phyloP scores from a whole-genome alignment of 371 early-diverging fungal genomes.

The Mortierella sp. region DNA sequence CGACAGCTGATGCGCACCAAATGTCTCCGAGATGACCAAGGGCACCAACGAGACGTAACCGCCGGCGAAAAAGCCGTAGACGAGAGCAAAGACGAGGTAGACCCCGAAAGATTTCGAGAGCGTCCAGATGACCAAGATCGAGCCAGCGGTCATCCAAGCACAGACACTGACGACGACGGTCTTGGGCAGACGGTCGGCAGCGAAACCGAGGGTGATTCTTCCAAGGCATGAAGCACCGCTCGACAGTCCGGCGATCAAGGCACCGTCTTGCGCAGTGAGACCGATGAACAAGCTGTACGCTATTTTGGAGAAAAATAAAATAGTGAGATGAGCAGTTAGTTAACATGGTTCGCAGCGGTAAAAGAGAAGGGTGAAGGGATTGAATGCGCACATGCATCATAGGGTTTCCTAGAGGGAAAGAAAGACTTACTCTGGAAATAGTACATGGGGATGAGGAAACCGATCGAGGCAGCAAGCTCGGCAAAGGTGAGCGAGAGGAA shows the following conservation, averaged over 20 bases:
- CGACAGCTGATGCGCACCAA: slow-evolving; percentile 61
- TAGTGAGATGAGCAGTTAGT: not conserved
- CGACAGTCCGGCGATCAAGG: slow-evolving; percentile 65
- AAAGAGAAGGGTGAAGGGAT: not conserved
- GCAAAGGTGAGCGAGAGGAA: slow-evolving; percentile 52
- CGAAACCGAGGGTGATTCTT: slow-evolving; percentile 64
- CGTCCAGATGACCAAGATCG: slow-evolving; percentile 72
- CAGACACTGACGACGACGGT: slow-evolving; percentile 60
- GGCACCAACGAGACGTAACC: slow-evolving; percentile 66
- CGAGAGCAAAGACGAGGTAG: slow-evolving; percentile 65
- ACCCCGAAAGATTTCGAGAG: slow-evolving; percentile 63
- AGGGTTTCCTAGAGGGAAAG: slow-evolving; percentile 6
- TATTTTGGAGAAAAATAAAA: slow-evolving; percentile 4
- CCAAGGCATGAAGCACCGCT: slow-evolving; percentile 70
- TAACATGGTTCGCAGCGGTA: not conserved
- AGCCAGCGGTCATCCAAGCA: slow-evolving; percentile 62
- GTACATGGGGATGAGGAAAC: slow-evolving; percentile 61
- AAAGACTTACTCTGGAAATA: slow-evolving; percentile 60
- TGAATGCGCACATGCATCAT: not conserved
- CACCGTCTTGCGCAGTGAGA: slow-evolving; percentile 60
- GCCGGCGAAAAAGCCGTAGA: slow-evolving; percentile 75
- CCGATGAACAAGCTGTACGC: slow-evolving; percentile 57
- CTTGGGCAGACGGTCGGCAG: slow-evolving; percentile 70
- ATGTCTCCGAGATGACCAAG: slow-evolving; percentile 64
- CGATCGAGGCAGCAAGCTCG: slow-evolving; percentile 51